Evolutionary conservation across 2,329 filamentous ascomycete species (phyloP), one percentile per base, ranked within the genome.

Genomic region (Madurella fahalii): DNA sequence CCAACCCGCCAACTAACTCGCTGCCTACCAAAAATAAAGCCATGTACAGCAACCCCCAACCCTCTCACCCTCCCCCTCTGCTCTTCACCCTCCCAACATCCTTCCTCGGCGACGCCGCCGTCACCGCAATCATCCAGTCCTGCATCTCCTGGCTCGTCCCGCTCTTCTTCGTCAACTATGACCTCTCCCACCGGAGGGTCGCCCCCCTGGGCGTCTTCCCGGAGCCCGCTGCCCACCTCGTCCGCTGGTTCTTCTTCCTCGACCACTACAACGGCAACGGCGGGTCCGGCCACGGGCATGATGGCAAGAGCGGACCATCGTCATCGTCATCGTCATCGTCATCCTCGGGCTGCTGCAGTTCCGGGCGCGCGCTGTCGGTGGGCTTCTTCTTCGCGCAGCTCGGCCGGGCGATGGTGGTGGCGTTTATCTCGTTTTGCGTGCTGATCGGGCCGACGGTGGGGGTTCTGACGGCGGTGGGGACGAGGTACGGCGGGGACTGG

Each of bases 131-230:
- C 57, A 50, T 80, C 48, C 78, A 81, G 64, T 73, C 69, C 59
- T 63, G 77, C 58, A 67, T 79, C 45, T 81, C 78, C 18, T 82
- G 78, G 78, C 66, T 78, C 48, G 67, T 78, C 41, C 76, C 80
- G 62, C 67, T 72, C 37, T 54, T 72, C 30, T 64, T 80, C n/a
- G 77, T 81, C 25, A 74, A 73, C 59, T 67, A 68, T 18, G 77
- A 81, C 64, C 66, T 82, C 17, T 68, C 65, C 18, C 67, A 67
- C 34, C 74, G 75, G 34, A 69, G 67, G 9, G 70, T 81, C 43
- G 72, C 75, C 54, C 72, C 79, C 25, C 72, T 80, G 31, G 76
- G 75, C 34, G 76, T 75, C 58, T 55, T 74, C 58, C 60, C 64
- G 5, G 64, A 74, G 59, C 77, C 74, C 0, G 56, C 55, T 2